A percentile compares a stretch with the other conserved stretches of the same genome.
These are phyloP conservation scores for Prunella vulgaris DNA, from an alignment of 257 asterid species.

Conservation along the genomic window DNA sequence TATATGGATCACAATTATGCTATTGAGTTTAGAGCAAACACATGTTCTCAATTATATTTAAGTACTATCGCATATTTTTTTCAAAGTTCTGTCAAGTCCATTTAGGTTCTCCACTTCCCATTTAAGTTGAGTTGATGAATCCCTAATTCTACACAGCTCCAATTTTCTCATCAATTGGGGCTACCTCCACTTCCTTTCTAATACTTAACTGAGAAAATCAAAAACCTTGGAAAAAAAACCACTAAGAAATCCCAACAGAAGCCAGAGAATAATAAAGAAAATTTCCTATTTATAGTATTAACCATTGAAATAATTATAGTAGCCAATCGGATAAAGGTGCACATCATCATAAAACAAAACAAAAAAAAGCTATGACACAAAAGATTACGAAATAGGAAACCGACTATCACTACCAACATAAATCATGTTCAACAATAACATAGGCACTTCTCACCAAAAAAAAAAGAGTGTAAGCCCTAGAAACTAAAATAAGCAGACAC, in stretches of 20 bases:
- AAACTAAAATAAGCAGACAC: background rate
- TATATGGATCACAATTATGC: background rate
- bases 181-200: background rate
- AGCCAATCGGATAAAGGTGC: background rate
- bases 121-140: background rate
- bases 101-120: background rate
- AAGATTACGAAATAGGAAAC: background rate
- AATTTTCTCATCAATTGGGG: background rate
- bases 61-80: background rate
- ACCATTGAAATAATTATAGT: background rate
- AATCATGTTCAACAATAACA: slow-evolving; percentile 1
- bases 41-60: background rate
- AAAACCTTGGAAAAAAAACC: background rate
- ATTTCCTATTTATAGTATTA: background rate
- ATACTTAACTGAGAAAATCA: background rate
- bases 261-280: background rate
- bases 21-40: background rate
- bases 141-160: background rate
- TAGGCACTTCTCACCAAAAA: background rate
- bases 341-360: background rate
- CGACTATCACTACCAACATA: background rate
- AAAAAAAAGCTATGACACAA: background rate
- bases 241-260: background rate
- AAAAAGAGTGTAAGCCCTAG: background rate
- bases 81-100: background rate